phyloP scores from a whole-genome alignment of 2,329 filamentous ascomycete species.

The Hirsutella minnesotensis region DNA sequence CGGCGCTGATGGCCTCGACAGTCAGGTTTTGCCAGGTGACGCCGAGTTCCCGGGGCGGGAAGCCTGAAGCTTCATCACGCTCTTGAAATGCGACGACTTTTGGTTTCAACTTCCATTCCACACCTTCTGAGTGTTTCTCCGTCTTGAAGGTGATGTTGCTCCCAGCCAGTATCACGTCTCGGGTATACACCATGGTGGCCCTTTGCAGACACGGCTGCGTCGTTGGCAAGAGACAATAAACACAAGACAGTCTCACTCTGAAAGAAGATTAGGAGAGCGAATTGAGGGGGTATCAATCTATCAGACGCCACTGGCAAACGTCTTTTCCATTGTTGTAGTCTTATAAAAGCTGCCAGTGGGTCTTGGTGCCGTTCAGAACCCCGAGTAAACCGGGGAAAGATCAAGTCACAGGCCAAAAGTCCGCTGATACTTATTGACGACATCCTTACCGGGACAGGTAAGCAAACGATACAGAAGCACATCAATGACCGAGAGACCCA shows the following conservation, averaged over 20 bases:
- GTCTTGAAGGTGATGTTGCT: slow-evolving; percentile 7
- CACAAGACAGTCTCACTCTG: not conserved
- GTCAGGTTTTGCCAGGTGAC: slow-evolving; percentile 54
- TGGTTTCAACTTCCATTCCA: slow-evolving; percentile 35
- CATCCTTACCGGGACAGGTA: too few species aligned
- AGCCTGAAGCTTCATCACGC: slow-evolving; percentile 30
- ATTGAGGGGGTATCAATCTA: too few species aligned
- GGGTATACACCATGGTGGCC: slow-evolving; percentile 16
- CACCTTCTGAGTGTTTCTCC: slow-evolving; percentile 5
- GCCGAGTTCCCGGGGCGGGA: slow-evolving; percentile 41
- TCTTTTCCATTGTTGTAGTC: not conserved
- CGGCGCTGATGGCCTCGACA: slow-evolving; percentile 48
- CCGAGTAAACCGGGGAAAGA: not conserved
- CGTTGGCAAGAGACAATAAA: not conserved
- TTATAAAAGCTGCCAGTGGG: not conserved
- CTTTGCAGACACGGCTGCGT: not conserved
- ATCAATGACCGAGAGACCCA: too few species aligned
- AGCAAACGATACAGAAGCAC: too few species aligned
- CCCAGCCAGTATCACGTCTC: slow-evolving; percentile 12
- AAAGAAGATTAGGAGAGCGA: too few species aligned
- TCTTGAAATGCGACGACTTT: slow-evolving; percentile 31
- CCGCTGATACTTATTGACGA: not conserved
- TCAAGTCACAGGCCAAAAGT: not conserved
- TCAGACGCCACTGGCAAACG: not conserved
- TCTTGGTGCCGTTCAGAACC: not conserved